Percentiles rank a stretch among this genome's conserved stretches.
Evolutionary conservation across 2,329 filamentous ascomycete genomes (phyloP).

Genomic region (Pezicula carpinea): DNA sequence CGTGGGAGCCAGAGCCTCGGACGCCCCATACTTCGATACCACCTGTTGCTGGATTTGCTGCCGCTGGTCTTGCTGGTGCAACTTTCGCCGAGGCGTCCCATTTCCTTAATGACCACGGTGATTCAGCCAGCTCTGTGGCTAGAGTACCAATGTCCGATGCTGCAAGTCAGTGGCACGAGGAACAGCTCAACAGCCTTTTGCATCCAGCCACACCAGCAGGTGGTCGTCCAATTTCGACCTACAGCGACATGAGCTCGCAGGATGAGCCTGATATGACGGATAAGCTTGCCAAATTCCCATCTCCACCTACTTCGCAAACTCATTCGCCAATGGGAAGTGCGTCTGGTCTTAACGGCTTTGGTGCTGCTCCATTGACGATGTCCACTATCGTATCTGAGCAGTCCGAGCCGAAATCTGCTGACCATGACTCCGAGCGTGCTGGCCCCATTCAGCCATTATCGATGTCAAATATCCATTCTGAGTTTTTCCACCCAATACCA

Average conservation of each 20-base stretch:
- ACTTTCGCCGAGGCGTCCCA: constrained; percentile 10
- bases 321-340: constrained; percentile 21
- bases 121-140: constrained; percentile 14
- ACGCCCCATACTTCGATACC: constrained; percentile 18
- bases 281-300: constrained; percentile 50
- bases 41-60: constrained; percentile 7
- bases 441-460: constrained; percentile 2
- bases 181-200: constrained; percentile 15
- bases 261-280: constrained; percentile 45
- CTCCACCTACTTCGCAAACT: constrained; percentile 41
- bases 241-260: constrained; percentile 50
- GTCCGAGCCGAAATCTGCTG: constrained; percentile 27
- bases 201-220: constrained; percentile 13
- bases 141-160: constrained; percentile 22
- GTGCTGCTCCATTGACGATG: constrained; percentile 24
- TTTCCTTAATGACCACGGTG: constrained; percentile 10
- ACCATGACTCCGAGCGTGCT: constrained; percentile 2
- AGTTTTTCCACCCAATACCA: neutral
- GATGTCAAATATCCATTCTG: neutral
- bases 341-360: constrained; percentile 7
- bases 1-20: constrained; percentile 36
- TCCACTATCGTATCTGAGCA: constrained; percentile 31
- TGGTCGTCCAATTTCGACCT: constrained; percentile 43
- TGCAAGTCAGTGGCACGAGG: constrained; percentile 26
- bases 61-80: constrained; percentile 14